phyloP scores from a whole-genome alignment of 176 grass and related monocot species.

The Neostapfia colusana region DNA sequence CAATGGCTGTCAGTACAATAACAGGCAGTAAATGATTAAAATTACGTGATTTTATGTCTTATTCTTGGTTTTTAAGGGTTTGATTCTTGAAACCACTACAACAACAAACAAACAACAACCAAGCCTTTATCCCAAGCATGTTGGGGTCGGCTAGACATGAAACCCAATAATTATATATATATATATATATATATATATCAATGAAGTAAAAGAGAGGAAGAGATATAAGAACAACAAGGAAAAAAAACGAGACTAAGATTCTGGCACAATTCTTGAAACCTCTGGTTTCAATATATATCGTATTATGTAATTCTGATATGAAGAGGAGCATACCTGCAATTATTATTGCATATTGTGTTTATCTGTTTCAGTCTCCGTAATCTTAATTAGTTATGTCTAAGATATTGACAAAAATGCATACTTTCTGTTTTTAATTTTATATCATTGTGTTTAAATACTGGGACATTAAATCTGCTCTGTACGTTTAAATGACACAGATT shows the following conservation, averaged over 20 bases:
- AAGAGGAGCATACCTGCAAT: conserved; percentile 16
- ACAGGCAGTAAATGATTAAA: not conserved
- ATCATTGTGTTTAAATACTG: conserved; percentile 32
- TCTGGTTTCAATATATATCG: not conserved
- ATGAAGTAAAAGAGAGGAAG: too few species aligned
- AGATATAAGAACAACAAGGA: too few species aligned
- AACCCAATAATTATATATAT: too few species aligned
- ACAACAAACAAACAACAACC: too few species aligned
- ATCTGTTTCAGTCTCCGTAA: conserved; percentile 12
- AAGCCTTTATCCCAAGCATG: too few species aligned
- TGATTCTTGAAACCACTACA: not conserved
- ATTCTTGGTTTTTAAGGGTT: conserved; percentile 3
- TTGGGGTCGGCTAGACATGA: too few species aligned
- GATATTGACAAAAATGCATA: not conserved
- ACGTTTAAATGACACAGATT: conserved; percentile 48
- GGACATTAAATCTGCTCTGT: conserved; percentile 13
- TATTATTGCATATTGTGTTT: not conserved
- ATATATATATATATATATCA: too few species aligned
- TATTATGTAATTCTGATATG: not conserved
- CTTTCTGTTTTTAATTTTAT: conserved; percentile 29
- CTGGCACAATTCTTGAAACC: not conserved
- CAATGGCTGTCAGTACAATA: not conserved
- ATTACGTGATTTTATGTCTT: conserved; percentile 6
- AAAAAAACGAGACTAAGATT: too few species aligned
- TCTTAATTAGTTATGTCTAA: conserved; percentile 20